phyloP scores from a whole-genome alignment of 148 eudicot species.

The Spergularia bocconei region DNA sequence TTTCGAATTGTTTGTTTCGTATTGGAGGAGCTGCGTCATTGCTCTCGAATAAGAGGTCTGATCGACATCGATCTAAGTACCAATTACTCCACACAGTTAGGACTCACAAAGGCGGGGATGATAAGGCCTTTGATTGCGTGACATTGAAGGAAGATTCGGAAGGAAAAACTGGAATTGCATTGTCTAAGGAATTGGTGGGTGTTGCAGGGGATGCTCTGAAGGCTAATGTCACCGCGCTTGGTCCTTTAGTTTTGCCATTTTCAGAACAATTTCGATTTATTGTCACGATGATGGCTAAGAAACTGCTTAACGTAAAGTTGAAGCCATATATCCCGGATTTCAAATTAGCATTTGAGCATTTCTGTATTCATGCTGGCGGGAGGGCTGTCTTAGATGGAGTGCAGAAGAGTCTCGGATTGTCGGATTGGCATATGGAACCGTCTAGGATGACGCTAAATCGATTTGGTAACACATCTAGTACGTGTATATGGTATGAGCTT shows the following conservation, averaged over 20 bases:
- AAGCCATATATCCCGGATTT: too few species aligned
- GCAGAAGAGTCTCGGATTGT: too few species aligned
- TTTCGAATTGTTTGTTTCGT: conserved; percentile 23
- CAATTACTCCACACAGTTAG: conserved; percentile 14
- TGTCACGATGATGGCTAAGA: too few species aligned
- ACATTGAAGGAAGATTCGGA: neutral
- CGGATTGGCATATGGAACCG: too few species aligned
- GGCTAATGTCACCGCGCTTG: conserved; percentile 4
- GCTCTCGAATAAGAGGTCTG: conserved; percentile 20
- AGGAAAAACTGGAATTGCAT: neutral
- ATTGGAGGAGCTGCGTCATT: conserved; percentile 16
- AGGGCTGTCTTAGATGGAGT: too few species aligned
- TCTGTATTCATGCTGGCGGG: too few species aligned
- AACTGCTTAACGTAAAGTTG: too few species aligned
- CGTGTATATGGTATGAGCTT: too few species aligned
- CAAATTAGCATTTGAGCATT: too few species aligned
- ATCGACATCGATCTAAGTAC: conserved; percentile 14
- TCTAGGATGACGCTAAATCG: too few species aligned
- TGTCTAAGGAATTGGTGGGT: neutral
- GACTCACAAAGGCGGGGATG: neutral
- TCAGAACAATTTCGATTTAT: too few species aligned
- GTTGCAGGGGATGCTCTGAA: conserved; percentile 4
- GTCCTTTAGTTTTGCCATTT: neutral
- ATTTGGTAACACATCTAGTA: too few species aligned
- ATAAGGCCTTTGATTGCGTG: neutral